Conservation (phyloP, 1,139 yeast genomes). For the Kluyveromyces sp. region DNA sequence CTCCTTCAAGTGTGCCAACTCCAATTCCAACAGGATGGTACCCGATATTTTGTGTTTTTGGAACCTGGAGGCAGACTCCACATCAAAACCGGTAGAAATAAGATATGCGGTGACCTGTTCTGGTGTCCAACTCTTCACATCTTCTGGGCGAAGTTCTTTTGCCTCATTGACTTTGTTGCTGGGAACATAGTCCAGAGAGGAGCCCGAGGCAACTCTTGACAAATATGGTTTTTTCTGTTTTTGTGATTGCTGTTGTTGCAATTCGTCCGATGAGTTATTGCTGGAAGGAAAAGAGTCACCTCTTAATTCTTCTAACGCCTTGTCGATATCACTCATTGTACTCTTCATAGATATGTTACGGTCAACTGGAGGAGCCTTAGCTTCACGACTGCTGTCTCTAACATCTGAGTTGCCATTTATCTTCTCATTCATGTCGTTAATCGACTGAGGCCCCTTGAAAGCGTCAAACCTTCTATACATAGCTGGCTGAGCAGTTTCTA, state of each 20-base stretch:
- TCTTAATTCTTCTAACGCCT: constrained; percentile 68
- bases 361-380: constrained; percentile 6
- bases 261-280: background rate
- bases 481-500: constrained; percentile 15
- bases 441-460: background rate
- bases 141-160: constrained; percentile 36
- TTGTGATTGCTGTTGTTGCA: background rate
- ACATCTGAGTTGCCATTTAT: too few species aligned
- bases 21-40: constrained; percentile 72
- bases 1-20: constrained; percentile 79
- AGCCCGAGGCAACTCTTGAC: constrained; percentile 4
- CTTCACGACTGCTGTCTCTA: too few species aligned
- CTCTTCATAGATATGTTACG: constrained; percentile 39
- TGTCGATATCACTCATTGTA: constrained; percentile 76
- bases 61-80: constrained; percentile 67
- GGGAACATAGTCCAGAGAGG: constrained; percentile 6
- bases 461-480: background rate
- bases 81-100: constrained; percentile 63
- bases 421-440: too few species aligned
- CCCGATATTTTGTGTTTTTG: constrained; percentile 87
- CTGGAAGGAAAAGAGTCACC: constrained; percentile 20
- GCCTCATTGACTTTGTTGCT: constrained; percentile 5
- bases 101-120: constrained; percentile 77
- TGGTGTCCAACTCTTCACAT: constrained; percentile 72
- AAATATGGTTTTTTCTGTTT: background rate